Base-by-base conservation (phyloP, 441 rosid genomes). In the Bocquillonia castaneifolia region DNA sequence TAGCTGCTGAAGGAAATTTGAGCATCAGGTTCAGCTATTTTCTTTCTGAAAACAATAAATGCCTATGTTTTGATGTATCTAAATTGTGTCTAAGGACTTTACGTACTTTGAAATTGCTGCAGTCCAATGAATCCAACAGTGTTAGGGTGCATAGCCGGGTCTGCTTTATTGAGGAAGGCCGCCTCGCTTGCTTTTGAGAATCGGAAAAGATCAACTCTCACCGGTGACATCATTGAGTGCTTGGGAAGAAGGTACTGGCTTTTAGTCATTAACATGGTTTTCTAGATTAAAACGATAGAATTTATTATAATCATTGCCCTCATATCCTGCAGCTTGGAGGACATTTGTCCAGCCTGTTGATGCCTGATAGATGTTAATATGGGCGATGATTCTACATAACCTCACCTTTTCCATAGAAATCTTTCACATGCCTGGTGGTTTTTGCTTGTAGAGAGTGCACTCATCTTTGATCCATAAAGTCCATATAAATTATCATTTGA, bases 131-230 rank as follows among this genome's bases (percentile, higher is more conserved):
- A 75, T 74, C 97, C 97, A 31, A 81, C 86, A 0, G 71, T 93
- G 62, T 72, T 85, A 72, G 97, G 93, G 22, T 91, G 96, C 86
- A 84, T 89, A 62, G 97, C 96, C 39, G 97, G 86, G 28, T 88
- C 93, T 67, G 85, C 87, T 74, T 67, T 93, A 28, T 57, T 91
- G 77, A 88, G 99, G 80, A 93, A 82, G 76, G 97, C 96, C 0
- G 95, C 99, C 52, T 77, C 84, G 65, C 82, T 82, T 39, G 96
- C 99, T 63, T 91, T 91, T 37, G 73, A 72, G 65, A 74, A 76
- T 23, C 83, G 78, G 73, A 88, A 83, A 73, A 83, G 97, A 68
- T 88, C 99, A 53, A 89, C 99, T 66, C 93, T 93, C 53, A 88
- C 97, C 10, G 74, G 83, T 3, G 93, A 91, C 77, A 89, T 93